These are phyloP conservation scores for Aspergillus saccharolyticus DNA, from an alignment of 495 filamentous ascomycete species.

Conservation along the genomic window DNA sequence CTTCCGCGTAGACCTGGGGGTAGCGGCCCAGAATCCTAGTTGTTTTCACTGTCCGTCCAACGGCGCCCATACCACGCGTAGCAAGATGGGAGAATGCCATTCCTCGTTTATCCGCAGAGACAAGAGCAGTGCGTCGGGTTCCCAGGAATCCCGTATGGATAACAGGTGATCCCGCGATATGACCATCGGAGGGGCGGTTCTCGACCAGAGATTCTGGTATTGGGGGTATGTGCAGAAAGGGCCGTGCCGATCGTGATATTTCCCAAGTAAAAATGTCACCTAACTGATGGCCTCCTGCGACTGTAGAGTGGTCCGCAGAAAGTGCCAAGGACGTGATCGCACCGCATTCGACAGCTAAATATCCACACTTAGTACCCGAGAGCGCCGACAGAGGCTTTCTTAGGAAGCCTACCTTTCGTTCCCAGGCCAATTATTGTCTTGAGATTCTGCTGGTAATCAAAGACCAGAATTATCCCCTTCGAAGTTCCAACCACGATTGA, in stretches of 20 bases:
- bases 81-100: conserved; percentile 99
- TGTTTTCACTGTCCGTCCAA: conserved; percentile 82
- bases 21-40: conserved; percentile 89
- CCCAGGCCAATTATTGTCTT: conserved; percentile 92
- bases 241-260: conserved; percentile 67
- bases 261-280: conserved; percentile 98
- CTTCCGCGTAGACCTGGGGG: conserved; percentile 54
- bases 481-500: conserved; percentile 88
- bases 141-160: conserved; percentile 94
- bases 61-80: conserved; percentile 79
- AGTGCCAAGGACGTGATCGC: conserved; percentile 81
- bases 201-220: conserved; percentile 61
- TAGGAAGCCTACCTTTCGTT: conserved; percentile 70
- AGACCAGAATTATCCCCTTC: conserved; percentile 88
- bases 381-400: neutral
- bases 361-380: neutral
- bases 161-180: conserved; percentile 68
- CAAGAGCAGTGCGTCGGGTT: conserved; percentile 88
- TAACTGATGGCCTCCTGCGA: conserved; percentile 83
- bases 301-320: conserved; percentile 87
- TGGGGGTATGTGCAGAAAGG: conserved; percentile 84
- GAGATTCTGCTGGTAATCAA: conserved; percentile 94
- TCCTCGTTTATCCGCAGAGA: conserved; percentile 90
- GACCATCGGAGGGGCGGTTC: conserved; percentile 68
- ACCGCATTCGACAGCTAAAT: conserved; percentile 80